phyloP scores from a whole-genome alignment of 2,329 filamentous ascomycete species.

The Colletotrichum sublineola region DNA sequence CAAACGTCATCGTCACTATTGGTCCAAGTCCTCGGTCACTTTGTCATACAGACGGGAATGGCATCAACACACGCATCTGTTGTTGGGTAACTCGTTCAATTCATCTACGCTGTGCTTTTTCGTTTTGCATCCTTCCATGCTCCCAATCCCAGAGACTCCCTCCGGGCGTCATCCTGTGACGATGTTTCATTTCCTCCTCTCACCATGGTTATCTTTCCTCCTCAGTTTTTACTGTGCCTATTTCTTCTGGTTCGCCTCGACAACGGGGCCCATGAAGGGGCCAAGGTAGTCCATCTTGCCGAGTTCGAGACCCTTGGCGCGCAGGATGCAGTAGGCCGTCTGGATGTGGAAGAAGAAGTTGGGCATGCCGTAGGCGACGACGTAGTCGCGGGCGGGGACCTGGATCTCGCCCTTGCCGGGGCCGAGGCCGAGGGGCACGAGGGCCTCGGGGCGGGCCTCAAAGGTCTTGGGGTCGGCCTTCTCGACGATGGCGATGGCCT shows the following conservation, averaged over 20 bases:
- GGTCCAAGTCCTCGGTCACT: not conserved
- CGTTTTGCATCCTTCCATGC: not conserved
- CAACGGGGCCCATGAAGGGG: constrained; percentile 35
- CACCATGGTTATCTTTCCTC: not conserved
- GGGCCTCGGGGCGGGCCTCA: constrained; percentile 45
- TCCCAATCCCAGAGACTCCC: not conserved
- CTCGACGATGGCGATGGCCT: constrained; percentile 49
- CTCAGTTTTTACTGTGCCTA: constrained; percentile 7
- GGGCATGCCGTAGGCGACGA: constrained; percentile 61
- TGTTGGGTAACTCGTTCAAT: not conserved
- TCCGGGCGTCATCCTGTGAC: constrained; percentile 28
- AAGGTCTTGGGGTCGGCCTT: constrained; percentile 45
- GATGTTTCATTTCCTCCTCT: constrained; percentile 14
- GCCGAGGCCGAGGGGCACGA: constrained; percentile 45
- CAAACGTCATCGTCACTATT: not conserved
- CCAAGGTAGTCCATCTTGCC: constrained; percentile 68
- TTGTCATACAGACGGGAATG: not conserved
- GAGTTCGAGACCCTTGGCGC: constrained; percentile 68
- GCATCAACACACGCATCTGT: not conserved
- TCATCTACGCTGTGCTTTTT: not conserved
- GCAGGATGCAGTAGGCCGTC: constrained; percentile 69
- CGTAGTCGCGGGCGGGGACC: constrained; percentile 55
- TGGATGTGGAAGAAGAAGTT: constrained; percentile 73
- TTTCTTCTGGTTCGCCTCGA: constrained; percentile 35
- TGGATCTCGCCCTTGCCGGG: constrained; percentile 46